Percentiles rank a stretch among this genome's conserved stretches.
phyloP scores from a whole-genome alignment of 2,329 filamentous ascomycete species.

The Ophiocordyceps camponoti-rufipedis region DNA sequence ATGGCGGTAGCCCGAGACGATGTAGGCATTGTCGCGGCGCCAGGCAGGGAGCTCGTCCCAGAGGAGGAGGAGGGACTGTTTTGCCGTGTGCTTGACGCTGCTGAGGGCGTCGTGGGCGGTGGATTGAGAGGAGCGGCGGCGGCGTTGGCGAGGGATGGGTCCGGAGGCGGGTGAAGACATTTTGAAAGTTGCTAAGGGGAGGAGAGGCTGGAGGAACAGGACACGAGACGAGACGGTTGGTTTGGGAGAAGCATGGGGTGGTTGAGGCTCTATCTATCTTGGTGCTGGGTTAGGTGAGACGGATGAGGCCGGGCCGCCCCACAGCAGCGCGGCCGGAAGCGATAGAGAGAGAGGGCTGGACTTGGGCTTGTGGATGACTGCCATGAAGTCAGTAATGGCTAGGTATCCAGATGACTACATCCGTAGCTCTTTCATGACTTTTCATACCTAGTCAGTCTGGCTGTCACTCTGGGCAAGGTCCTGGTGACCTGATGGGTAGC shows the following conservation, averaged over 20 bases:
- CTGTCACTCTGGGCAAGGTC: too few species aligned
- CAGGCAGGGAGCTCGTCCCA: slow-evolving; percentile 41
- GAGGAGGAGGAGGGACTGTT: slow-evolving; percentile 24
- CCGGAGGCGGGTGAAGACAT: background rate
- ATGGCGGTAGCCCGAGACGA: slow-evolving; percentile 33
- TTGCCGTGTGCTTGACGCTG: slow-evolving; percentile 20
- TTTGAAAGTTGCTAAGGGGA: background rate
- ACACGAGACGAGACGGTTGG: background rate
- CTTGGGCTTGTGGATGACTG: background rate
- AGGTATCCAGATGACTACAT: too few species aligned
- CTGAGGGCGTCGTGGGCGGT: slow-evolving; percentile 11
- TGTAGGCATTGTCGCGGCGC: slow-evolving; percentile 42
- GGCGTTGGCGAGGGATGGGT: background rate
- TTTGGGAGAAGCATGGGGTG: background rate
- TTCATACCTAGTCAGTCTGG: too few species aligned
- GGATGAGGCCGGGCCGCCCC: background rate
- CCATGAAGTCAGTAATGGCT: too few species aligned
- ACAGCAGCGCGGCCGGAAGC: background rate
- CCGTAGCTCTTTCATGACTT: too few species aligned
- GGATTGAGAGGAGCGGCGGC: slow-evolving; percentile 3
- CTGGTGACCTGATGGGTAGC: too few species aligned
- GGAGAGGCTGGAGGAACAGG: background rate
- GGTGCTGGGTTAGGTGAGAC: background rate
- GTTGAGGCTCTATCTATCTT: too few species aligned
- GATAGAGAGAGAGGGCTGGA: background rate